A percentile compares a stretch with the other conserved stretches of the same genome.
These are phyloP conservation scores for Scedosporium dehoogii DNA, from an alignment of 2,329 filamentous ascomycete species.

Conservation along the genomic window DNA sequence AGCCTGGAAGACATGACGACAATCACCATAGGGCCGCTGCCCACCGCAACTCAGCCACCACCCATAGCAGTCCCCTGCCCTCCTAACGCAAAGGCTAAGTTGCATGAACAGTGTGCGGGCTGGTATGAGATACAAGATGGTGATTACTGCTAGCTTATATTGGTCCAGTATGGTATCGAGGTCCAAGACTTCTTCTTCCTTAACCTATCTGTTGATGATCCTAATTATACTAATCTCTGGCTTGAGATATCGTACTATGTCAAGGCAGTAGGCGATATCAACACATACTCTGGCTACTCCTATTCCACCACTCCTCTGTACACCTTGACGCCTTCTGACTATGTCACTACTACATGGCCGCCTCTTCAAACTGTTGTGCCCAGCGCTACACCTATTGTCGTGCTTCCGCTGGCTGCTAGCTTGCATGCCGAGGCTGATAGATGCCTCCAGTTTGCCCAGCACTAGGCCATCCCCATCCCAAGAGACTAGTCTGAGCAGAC, in stretches of 20 bases:
- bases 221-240: conserved; percentile 7
- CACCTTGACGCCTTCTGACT: not conserved
- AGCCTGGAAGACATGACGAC: too few relatives aligned
- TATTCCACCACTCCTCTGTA: not conserved
- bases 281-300: conserved; percentile 8
- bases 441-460: too few relatives aligned
- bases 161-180: conserved; percentile 1
- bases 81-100: not conserved
- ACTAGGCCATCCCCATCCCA: too few relatives aligned
- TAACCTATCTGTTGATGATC: conserved; percentile 6
- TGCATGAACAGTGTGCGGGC: not conserved
- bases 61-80: too few relatives aligned
- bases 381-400: too few relatives aligned
- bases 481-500: too few relatives aligned
- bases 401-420: too few relatives aligned
- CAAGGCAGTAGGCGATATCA: conserved; percentile 8
- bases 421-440: too few relatives aligned
- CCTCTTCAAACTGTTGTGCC: too few relatives aligned
- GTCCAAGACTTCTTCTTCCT: conserved; percentile 9
- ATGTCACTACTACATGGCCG: not conserved
- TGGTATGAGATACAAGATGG: not conserved
- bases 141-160: conserved; percentile 3
- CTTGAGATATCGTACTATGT: conserved; percentile 8
- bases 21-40: too few relatives aligned
- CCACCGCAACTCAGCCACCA: too few relatives aligned